phyloP scores from a whole-genome alignment of 2,329 filamentous ascomycete species.

The Balansia obtecta region DNA sequence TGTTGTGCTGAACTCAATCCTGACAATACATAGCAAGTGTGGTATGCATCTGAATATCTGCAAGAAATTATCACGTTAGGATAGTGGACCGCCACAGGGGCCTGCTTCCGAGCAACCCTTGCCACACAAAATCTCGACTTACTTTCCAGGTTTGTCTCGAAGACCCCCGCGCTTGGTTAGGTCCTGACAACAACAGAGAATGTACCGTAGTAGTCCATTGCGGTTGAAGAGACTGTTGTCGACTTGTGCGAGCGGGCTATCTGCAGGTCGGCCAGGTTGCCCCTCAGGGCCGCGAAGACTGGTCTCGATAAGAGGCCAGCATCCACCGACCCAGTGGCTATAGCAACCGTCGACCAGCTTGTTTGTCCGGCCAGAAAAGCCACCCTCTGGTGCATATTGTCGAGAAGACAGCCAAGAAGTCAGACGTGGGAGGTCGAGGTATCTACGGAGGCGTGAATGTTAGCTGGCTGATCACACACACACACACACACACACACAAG shows the following conservation, averaged over 20 bases:
- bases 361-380: conserved; percentile 88
- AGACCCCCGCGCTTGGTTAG: conserved; percentile 60
- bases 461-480: conserved; percentile 16
- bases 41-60: conserved; percentile 74
- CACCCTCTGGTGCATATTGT: conserved; percentile 84
- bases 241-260: conserved; percentile 17
- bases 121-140: conserved; percentile 24
- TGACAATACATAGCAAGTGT: conserved; percentile 82
- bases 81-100: background rate
- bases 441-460: conserved; percentile 31
- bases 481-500: too few species aligned
- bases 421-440: conserved; percentile 64
- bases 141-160: conserved; percentile 88
- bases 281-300: conserved; percentile 45
- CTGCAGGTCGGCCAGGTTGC: conserved; percentile 16
- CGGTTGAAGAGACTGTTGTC: conserved; percentile 57
- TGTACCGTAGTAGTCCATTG: conserved; percentile 78
- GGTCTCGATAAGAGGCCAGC: conserved; percentile 84
- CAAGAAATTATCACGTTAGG: conserved; percentile 3
- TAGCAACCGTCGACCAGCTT: conserved; percentile 98
- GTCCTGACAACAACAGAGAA: conserved; percentile 78
- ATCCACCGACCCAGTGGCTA: conserved; percentile 93
- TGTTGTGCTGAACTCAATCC: conserved; percentile 78
- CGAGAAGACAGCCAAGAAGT: conserved; percentile 81
- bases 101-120: background rate